These are phyloP conservation scores for Falciphora oryzae DNA, from an alignment of 2,329 filamentous ascomycete genomes.

Conservation along the genomic window DNA sequence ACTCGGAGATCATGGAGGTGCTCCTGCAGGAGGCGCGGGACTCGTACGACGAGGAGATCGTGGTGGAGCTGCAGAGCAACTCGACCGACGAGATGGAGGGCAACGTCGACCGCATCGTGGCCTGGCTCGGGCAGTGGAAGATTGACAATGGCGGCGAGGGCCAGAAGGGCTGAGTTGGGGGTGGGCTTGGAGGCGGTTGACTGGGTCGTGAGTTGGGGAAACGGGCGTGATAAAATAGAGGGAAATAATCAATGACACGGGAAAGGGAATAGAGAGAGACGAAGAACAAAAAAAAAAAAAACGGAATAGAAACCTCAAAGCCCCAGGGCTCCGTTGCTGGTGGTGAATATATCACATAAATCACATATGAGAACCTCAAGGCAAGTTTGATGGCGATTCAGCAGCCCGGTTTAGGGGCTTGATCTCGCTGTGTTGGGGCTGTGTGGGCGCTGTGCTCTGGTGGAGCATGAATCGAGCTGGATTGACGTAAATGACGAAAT, in stretches of 20 bases:
- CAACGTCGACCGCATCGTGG: slow-evolving; percentile 78
- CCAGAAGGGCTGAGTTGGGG: background rate
- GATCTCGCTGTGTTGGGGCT: too few relatives aligned
- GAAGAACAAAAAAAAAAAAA: background rate
- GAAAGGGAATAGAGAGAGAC: background rate
- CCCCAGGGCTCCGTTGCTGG: background rate
- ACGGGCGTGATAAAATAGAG: background rate
- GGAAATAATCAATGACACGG: background rate
- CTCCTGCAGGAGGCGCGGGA: slow-evolving; percentile 85
- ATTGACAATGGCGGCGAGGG: slow-evolving; percentile 42
- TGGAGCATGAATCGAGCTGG: background rate
- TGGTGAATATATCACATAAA: background rate
- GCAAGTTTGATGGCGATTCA: background rate
- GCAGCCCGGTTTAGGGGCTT: background rate
- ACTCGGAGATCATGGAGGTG: slow-evolving; percentile 97
- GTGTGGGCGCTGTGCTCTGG: background rate
- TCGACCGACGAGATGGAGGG: slow-evolving; percentile 76
- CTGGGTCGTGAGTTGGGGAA: background rate
- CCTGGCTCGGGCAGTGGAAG: slow-evolving; percentile 81
- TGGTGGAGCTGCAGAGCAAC: slow-evolving; percentile 84
- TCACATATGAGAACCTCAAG: too few relatives aligned
- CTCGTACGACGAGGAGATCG: slow-evolving; percentile 77
- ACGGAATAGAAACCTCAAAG: background rate
- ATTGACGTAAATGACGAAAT: background rate
- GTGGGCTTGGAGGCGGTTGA: background rate